Conservation (phyloP, 495 filamentous ascomycete genomes). For the Aspergillus coremiiformis region DNA sequence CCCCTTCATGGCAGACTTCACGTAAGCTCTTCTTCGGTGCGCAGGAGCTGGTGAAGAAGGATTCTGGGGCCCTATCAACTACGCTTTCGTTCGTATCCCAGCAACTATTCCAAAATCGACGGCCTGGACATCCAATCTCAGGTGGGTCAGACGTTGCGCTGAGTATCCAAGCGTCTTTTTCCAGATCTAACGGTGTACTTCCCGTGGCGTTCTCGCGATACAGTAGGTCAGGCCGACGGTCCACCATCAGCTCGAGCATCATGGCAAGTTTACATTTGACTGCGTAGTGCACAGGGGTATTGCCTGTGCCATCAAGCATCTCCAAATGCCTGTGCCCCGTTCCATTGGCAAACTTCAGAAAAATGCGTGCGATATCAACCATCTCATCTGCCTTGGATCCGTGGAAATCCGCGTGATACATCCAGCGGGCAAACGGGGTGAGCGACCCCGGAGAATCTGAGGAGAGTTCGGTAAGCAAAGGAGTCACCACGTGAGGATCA, state of each 20-base stretch:
- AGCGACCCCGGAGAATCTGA: slow-evolving; percentile 30
- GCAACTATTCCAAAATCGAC: background rate
- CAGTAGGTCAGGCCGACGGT: slow-evolving; percentile 49
- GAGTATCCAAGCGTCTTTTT: slow-evolving; percentile 44
- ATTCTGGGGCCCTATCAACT: slow-evolving; percentile 3
- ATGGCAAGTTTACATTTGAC: slow-evolving; percentile 31
- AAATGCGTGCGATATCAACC: slow-evolving; percentile 11
- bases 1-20: slow-evolving; percentile 18
- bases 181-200: slow-evolving; percentile 58
- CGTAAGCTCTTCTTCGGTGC: background rate
- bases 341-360: slow-evolving; percentile 46
- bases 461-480: slow-evolving; percentile 42
- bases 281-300: slow-evolving; percentile 55
- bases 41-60: slow-evolving; percentile 16
- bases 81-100: background rate
- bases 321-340: slow-evolving; percentile 45
- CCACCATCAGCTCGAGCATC: slow-evolving; percentile 43
- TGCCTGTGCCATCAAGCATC: slow-evolving; percentile 58
- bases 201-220: slow-evolving; percentile 65
- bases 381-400: background rate
- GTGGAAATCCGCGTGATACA: slow-evolving; percentile 12
- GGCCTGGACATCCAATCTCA: background rate
- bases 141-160: slow-evolving; percentile 18
- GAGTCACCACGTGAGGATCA: slow-evolving; percentile 38
- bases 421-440: slow-evolving; percentile 43